Conservation (phyloP, 495 filamentous ascomycete species). For the Aspergillus ellipticus region DNA sequence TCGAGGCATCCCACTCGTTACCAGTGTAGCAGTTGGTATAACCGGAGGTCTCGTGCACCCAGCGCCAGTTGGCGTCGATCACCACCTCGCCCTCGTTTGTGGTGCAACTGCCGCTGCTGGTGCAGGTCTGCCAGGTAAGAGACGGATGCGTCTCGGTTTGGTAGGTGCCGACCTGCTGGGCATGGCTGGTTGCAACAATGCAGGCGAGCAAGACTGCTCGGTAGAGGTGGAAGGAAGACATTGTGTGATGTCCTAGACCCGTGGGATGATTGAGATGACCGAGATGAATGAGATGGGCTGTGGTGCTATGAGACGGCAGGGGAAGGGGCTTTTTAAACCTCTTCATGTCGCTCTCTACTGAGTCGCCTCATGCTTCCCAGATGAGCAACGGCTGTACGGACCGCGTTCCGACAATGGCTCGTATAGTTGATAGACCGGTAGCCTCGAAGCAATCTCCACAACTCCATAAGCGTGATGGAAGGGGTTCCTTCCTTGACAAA, state of each 20-base stretch:
- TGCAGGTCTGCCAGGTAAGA: constrained; percentile 56
- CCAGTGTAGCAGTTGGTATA: constrained; percentile 65
- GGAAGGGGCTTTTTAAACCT: background rate
- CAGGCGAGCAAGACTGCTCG: constrained; percentile 24
- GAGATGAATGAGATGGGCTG: background rate
- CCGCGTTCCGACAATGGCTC: background rate
- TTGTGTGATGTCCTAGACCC: constrained; percentile 1
- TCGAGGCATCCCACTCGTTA: constrained; percentile 50
- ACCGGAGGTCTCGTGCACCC: constrained; percentile 49
- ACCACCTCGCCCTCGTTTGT: constrained; percentile 51
- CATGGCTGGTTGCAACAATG: constrained; percentile 25
- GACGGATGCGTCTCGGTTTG: constrained; percentile 57
- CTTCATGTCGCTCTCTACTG: background rate
- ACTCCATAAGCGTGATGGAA: background rate
- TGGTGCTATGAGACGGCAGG: background rate
- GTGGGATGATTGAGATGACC: background rate
- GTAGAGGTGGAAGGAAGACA: constrained; percentile 16
- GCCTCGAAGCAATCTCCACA: background rate
- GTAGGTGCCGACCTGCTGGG: constrained; percentile 56
- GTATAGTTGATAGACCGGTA: background rate
- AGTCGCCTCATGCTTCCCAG: background rate
- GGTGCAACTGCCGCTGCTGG: constrained; percentile 48
- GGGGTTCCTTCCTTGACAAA: constrained; percentile 13
- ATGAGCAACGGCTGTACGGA: background rate
- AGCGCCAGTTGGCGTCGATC: constrained; percentile 65